Base-by-base conservation (phyloP, 2,329 filamentous ascomycete species). In the Nemania bipapillata region DNA sequence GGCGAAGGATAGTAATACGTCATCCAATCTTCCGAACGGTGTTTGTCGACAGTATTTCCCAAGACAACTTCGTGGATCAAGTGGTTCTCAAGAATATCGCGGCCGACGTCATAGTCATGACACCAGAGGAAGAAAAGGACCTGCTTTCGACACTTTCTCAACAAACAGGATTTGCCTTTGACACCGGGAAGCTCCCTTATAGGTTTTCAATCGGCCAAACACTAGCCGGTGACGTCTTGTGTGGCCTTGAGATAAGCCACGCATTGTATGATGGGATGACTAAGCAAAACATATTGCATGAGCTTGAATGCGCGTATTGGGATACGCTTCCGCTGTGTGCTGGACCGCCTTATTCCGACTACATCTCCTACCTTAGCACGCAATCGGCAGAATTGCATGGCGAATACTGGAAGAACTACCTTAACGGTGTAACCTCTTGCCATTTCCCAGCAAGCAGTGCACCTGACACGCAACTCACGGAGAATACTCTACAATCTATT, bases 321-420 rank as follows among this genome's bases (percentile, higher is more conserved):
- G 50, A 8, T 49, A 53, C 4, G 15, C 50, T 9, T 1, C 15
- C 35, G 15, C 35, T 50, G 15, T 24, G 6, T 17, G 8, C 50
- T 35, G 4, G 12, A 12, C 40, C 60, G 8, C 6, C n/a, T 1
- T 32, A 50, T 24, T 4, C 4, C 3, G 56, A 65, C 26, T 65
- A 59, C 37, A 65, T 65, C 26, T 45, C 63, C 9, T 40, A 40
- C 30, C 55, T 65, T 17, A 17, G 35, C 0, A 26, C 8, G 7
- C 49, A 59, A 28, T 45, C 22, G 15, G n/a, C 4, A 4, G 7
- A 11, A 15, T 26, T 40, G 2, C n/a, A 24, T 2, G 49, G 49
- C 1, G 49, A 59, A 20, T 65, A 60, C 26, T 65, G 63, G 63
- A 40, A 35, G 24, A 28, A 55, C 24, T 60, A 65, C 17, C 55